Percentiles rank a stretch among this genome's conserved stretches.
These are phyloP conservation scores for Pseudogymnoascus destructans DNA, from an alignment of 2,329 filamentous ascomycete species.

Conservation along the genomic window DNA sequence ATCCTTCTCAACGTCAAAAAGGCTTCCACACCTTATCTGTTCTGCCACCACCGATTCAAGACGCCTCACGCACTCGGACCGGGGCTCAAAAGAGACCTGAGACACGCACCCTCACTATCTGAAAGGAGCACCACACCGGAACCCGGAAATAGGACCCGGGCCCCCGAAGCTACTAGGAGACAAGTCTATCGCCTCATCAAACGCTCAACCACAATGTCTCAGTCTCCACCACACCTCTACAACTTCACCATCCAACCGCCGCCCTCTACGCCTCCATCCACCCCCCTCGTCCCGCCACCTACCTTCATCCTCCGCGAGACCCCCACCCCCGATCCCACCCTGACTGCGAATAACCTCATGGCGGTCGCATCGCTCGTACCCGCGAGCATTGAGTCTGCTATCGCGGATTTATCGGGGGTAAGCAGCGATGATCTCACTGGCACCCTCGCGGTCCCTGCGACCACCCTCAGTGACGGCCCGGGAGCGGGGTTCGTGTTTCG, in stretches of 20 bases:
- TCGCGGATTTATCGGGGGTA: background rate
- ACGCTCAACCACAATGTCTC: background rate
- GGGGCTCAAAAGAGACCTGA: background rate
- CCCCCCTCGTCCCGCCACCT: background rate
- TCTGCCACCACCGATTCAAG: background rate
- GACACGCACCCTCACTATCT: constrained; percentile 5
- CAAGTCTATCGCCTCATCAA: background rate
- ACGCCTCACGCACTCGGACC: background rate
- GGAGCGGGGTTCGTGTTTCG: constrained; percentile 4
- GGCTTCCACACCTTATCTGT: background rate
- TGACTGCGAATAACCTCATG: background rate
- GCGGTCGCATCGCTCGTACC: background rate
- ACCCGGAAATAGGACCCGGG: background rate
- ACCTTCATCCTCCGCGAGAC: background rate
- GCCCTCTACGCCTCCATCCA: background rate
- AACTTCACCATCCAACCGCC: constrained; percentile 7
- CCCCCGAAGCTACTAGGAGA: background rate
- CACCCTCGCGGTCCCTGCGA: constrained; percentile 1
- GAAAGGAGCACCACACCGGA: background rate
- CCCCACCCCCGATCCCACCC: background rate
- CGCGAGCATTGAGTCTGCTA: background rate
- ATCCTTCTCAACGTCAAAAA: background rate
- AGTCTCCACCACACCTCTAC: background rate
- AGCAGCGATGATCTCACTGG: background rate
- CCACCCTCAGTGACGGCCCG: background rate